A percentile compares a stretch with the other conserved stretches of the same genome.
These are phyloP conservation scores for Ophiostoma ulmi DNA, from an alignment of 2,329 filamentous ascomycete species.

Conservation along the genomic window DNA sequence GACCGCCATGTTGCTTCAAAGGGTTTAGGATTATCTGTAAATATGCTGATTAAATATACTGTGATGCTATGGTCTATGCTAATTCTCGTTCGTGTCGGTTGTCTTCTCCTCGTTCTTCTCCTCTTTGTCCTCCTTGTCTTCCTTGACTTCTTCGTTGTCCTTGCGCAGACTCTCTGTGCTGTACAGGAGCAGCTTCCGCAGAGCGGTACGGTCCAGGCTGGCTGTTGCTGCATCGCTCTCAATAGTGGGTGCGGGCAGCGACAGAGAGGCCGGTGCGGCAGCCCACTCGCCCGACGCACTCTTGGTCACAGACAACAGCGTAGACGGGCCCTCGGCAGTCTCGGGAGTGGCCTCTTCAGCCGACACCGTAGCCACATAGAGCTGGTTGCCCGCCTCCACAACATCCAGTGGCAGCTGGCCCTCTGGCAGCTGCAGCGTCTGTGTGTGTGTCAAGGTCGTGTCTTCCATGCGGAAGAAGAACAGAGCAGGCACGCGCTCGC, in stretches of 20 bases:
- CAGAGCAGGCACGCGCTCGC: slow-evolving; percentile 53
- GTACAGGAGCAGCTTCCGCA: slow-evolving; percentile 43
- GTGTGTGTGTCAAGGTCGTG: slow-evolving; percentile 45
- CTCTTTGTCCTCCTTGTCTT: not conserved
- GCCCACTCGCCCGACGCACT: slow-evolving; percentile 14
- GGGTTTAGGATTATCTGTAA: not conserved
- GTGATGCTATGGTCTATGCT: slow-evolving; percentile 14
- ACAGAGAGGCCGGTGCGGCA: slow-evolving; percentile 24
- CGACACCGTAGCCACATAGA: slow-evolving; percentile 15
- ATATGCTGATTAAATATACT: not conserved
- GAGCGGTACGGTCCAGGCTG: slow-evolving; percentile 34
- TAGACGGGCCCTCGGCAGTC: slow-evolving; percentile 25
- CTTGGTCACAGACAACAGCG: slow-evolving; percentile 28
- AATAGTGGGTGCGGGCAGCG: slow-evolving; percentile 9
- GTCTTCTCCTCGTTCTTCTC: not conserved
- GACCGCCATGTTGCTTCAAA: not conserved
- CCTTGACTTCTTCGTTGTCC: slow-evolving; percentile 32
- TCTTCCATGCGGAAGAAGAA: slow-evolving; percentile 56
- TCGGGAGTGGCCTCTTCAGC: not conserved
- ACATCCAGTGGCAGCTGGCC: slow-evolving; percentile 54
- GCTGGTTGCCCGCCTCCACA: slow-evolving; percentile 24
- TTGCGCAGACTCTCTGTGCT: slow-evolving; percentile 47
- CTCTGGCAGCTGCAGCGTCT: slow-evolving; percentile 48
- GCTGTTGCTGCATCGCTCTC: slow-evolving; percentile 26
- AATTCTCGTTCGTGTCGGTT: not conserved